phyloP scores from a whole-genome alignment of 1,284 basidiomycete genomes.

The Ustilago bromivora region DNA sequence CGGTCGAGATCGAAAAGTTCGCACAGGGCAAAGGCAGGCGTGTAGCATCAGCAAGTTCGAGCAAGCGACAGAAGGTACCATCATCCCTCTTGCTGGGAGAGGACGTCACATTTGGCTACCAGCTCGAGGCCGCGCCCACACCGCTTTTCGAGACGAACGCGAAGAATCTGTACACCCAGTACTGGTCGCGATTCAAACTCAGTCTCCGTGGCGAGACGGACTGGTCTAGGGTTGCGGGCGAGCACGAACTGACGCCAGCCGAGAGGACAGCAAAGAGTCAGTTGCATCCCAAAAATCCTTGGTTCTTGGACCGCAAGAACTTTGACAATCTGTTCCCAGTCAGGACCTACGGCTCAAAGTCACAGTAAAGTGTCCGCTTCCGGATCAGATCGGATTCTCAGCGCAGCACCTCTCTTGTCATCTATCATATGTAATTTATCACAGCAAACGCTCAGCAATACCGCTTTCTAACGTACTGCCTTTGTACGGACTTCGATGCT shows the following conservation, averaged over 20 bases:
- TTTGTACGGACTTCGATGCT: neutral
- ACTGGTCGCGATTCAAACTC: constrained; percentile 50
- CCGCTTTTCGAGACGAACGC: constrained; percentile 32
- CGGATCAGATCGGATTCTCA: no score
- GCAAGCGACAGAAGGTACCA: constrained; percentile 29
- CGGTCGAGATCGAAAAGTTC: constrained; percentile 37
- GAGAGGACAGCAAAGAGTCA: constrained; percentile 28
- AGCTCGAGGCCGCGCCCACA: constrained; percentile 50
- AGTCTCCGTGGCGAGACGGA: constrained; percentile 46
- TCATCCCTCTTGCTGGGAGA: constrained; percentile 49
- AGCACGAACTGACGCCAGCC: constrained; percentile 7
- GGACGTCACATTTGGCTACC: constrained; percentile 40
- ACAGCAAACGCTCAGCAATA: neutral
- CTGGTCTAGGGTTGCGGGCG: constrained; percentile 33
- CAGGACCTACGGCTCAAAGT: constrained; percentile 9
- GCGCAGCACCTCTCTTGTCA: neutral
- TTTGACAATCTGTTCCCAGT: constrained; percentile 53
- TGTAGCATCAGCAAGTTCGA: constrained; percentile 21
- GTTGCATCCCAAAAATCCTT: constrained; percentile 45
- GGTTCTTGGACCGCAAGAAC: constrained; percentile 54
- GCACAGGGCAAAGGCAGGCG: constrained; percentile 37
- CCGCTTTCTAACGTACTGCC: neutral
- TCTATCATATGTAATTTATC: constrained; percentile 23
- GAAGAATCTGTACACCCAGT: constrained; percentile 45
- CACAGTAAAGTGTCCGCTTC: neutral